Evolutionary conservation across 2,329 filamentous ascomycete genomes (phyloP).

Genomic region (Aureobasidium namibiae): DNA sequence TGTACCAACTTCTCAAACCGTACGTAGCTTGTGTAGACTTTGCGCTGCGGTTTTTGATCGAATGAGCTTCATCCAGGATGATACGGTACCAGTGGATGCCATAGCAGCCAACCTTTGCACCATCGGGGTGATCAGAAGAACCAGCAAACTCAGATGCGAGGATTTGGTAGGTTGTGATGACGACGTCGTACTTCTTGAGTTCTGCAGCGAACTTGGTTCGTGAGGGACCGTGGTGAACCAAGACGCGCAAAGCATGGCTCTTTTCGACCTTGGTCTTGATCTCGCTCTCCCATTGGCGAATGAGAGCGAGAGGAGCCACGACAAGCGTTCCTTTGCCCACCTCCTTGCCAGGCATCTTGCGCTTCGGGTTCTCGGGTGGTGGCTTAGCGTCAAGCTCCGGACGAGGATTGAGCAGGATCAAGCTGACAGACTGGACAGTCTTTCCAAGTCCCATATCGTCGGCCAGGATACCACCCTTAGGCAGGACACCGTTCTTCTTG

Average conservation of each 20-base stretch:
- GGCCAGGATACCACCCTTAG: conserved; percentile 88
- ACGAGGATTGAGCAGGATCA: conserved; percentile 76
- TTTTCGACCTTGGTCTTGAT: conserved; percentile 72
- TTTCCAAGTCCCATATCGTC: conserved; percentile 98
- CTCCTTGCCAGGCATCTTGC: conserved; percentile 55
- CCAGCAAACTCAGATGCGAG: conserved; percentile 81
- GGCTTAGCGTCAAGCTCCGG: conserved; percentile 39
- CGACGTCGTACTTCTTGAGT: conserved; percentile 80
- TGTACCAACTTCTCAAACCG: conserved; percentile 73
- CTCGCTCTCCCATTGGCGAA: conserved; percentile 95
- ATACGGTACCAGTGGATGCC: conserved; percentile 91
- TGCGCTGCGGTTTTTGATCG: conserved; percentile 95
- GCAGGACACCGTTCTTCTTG: conserved; percentile 68
- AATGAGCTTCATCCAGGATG: conserved; percentile 93
- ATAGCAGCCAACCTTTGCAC: conserved; percentile 72
- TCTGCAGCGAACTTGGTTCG: conserved; percentile 72
- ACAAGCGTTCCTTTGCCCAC: conserved; percentile 78
- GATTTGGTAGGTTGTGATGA: conserved; percentile 95
- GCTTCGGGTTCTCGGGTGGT: conserved; percentile 48
- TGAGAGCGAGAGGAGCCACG: conserved; percentile 84
- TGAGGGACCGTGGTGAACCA: conserved; percentile 82
- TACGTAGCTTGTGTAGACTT: conserved; percentile 92
- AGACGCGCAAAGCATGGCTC: conserved; percentile 65
- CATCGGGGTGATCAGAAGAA: conserved; percentile 49
- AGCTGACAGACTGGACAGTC: conserved; percentile 84